These are phyloP conservation scores for Capsicum baccatum DNA, from an alignment of 257 asterid species.

Conservation along the genomic window DNA sequence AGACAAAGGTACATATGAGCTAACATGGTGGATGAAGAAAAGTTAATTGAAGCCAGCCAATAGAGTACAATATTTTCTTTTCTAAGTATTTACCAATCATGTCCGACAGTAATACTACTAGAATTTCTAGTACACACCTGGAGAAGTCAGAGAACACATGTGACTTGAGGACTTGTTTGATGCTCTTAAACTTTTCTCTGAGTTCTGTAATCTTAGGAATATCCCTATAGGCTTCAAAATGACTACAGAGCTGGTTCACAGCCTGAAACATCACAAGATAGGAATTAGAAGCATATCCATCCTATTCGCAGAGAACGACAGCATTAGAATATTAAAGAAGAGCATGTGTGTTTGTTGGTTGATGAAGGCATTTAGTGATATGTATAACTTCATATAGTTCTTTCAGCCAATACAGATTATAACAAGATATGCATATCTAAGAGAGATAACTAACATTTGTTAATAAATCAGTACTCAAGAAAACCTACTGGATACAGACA, in stretches of 20 bases:
- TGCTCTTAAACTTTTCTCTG: conserved; percentile 89
- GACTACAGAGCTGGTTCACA: conserved; percentile 94
- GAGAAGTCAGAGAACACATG: conserved; percentile 96
- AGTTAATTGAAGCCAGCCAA: background rate
- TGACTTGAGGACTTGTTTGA: conserved; percentile 90
- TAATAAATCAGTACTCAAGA: conserved; percentile 15
- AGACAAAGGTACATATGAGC: conserved; percentile 11
- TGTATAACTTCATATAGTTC: background rate
- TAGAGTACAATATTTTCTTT: conserved; percentile 1
- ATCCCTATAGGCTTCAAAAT: conserved; percentile 95
- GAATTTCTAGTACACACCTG: conserved; percentile 56
- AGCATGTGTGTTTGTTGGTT: background rate
- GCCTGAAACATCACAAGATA: conserved; percentile 65
- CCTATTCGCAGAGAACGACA: background rate
- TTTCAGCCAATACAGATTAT: conserved; percentile 7
- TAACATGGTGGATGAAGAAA: background rate
- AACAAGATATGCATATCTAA: background rate
- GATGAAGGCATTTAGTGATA: conserved; percentile 8
- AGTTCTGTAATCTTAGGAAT: conserved; percentile 93
- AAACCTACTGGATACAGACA: background rate
- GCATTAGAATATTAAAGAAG: background rate
- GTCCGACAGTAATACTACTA: background rate
- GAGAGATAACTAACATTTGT: background rate
- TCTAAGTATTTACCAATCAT: background rate
- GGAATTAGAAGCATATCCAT: conserved; percentile 36